Evolutionary conservation across 164 flowering plant species (phyloP), one percentile per base, ranked within the genome.

Genomic region (Macadamia tetraphylla): DNA sequence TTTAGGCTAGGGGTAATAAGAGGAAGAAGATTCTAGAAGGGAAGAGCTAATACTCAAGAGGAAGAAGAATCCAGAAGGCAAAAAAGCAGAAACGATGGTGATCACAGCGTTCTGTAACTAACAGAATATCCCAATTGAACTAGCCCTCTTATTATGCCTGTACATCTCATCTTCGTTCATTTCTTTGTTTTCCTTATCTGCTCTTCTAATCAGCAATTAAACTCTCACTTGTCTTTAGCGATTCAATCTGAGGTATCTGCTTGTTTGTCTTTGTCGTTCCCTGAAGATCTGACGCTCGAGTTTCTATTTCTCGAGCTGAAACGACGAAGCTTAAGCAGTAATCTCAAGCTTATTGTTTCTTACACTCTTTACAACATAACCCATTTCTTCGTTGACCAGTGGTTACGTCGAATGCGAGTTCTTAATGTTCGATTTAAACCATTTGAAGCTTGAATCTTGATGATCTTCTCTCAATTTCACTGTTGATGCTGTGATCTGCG

Each of bases 381-480:
- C 6, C 67, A 58, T 3, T 29, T 31, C 30, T 61, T 76, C 58
- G 51, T 29, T 1, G 72, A 68, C 58, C 77, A 74, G 29, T 66
- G 63, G 59, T 59, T 70, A 56, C 70, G 70, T 18, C 77, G 70
- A 7, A 65, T 65, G 29, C 71, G 75, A 56, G 10, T 65, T 63
- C 63, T 68, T 6, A 43, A 70, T 64, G 62, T 71, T 53, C 73
- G 68, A 30, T 72, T 68, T 60, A 75, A 71, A 55, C 69, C 69
- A 58, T 68, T 67, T 11, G 74, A 59, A 53, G 68, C 71, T 66
- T 71, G 69, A 63, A 43, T 42, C 23, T 23, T 23, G 23, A 23
- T 23, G 23, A 23, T 42, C 60, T 13, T 18, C 43, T 14, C 7
- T 2, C 15, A 53, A 0, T 14, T 13, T 53, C 57, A 14, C 15